Base-by-base conservation (phyloP, 306 rosid species). In the Cyamopsis tetragonoloba region DNA sequence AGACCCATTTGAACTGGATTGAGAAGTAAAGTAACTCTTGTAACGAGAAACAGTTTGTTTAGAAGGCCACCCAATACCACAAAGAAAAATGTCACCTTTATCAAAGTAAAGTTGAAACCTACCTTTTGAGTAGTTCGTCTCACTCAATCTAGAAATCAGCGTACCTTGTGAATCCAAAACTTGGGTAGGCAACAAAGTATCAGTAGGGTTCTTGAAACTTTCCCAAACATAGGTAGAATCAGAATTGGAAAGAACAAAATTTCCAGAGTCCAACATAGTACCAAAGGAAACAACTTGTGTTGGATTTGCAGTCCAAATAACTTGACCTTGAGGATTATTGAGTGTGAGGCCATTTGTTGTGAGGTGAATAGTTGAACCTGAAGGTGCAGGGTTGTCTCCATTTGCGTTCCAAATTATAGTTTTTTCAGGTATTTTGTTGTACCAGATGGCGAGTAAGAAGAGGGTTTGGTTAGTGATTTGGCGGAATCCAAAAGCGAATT, bases 401-500 rank as follows among this genome's bases (percentile, higher is more conserved):
- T 65, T 39, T 9, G 89, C 77, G 62, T 34, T 59, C 87, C 89
- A 85, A 57, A 83, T 72, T 4, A 85, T 2, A 32, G 86, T 79
- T 39, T 22, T 34, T 11, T 83, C 78, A 0, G 81, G 74, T 37
- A 88, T 64, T 6, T 65, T 83, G 70, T 60, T 17, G 44, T 68
- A 85, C 95, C 91, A 88, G 11, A 77, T 70, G 3, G 86, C 78
- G 24, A 85, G 77, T 68, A 79, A 28, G 68, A 62, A 88, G 12
- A 66, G 26, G 24, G 10, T 57, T 0, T 61, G 48, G 13, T 6
- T 26, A 1, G 60, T 39, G n/a, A 79, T 53, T 39, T 37, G 66
- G 2, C 23, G 79, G 70, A 88, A 88, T 7, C 91, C 87, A 1
- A 85, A 83, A 2, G 91, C 84, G n/a, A 88, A 85, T 1, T 88